These are phyloP conservation scores for Vitis riparia DNA, from an alignment of 164 flowering plant species.

Conservation along the genomic window DNA sequence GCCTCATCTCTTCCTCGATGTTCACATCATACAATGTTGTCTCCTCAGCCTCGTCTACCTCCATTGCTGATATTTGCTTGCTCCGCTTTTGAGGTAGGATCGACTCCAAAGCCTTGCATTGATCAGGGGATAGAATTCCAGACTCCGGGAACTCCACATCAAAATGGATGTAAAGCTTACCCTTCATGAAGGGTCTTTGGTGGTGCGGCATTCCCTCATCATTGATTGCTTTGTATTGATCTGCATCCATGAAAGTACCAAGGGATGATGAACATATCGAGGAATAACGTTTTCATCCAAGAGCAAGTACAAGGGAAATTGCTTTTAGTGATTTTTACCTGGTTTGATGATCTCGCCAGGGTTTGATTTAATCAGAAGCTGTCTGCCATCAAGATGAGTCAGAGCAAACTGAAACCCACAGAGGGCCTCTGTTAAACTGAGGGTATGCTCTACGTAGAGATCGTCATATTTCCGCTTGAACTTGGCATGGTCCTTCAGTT, in stretches of 20 bases:
- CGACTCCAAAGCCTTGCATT: slow-evolving; percentile 37
- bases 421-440: slow-evolving; percentile 51
- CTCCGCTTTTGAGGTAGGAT: slow-evolving; percentile 37
- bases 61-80: slow-evolving; percentile 43
- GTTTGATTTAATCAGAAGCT: slow-evolving; percentile 53
- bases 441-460: slow-evolving; percentile 45
- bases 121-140: slow-evolving; percentile 43
- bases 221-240: slow-evolving; percentile 57
- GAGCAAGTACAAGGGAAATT: not conserved
- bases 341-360: slow-evolving; percentile 60
- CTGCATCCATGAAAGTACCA: slow-evolving; percentile 23
- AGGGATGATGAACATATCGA: not conserved
- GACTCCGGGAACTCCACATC: slow-evolving; percentile 63
- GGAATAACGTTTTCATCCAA: not conserved
- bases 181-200: slow-evolving; percentile 66
- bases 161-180: slow-evolving; percentile 56
- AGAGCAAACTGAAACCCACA: slow-evolving; percentile 60
- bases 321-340: slow-evolving; percentile 25
- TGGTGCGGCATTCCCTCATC: slow-evolving; percentile 76
- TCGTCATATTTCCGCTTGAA: slow-evolving; percentile 52
- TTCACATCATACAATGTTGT: slow-evolving; percentile 64
- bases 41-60: slow-evolving; percentile 64
- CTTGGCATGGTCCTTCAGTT: slow-evolving; percentile 52
- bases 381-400: slow-evolving; percentile 57
- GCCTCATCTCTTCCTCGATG: slow-evolving; percentile 58